Evolutionary conservation across 1,284 basidiomycete species (phyloP).

Genomic region (Neolentinus lepideus): DNA sequence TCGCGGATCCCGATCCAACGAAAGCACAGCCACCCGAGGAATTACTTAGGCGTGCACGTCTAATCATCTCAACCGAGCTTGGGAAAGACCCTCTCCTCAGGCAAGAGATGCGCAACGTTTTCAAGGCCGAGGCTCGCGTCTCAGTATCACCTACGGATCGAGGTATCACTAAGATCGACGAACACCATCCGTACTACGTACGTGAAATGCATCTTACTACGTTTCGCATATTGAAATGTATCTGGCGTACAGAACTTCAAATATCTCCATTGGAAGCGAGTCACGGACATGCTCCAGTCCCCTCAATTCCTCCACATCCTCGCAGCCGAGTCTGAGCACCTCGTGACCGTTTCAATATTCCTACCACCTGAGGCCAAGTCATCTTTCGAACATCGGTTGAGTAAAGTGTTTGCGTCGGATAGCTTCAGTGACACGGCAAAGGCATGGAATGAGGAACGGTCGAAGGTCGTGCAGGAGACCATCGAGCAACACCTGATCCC

Average conservation of each 20-base stretch:
- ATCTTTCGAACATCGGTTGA: slow-evolving; percentile 68
- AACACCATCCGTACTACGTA: slow-evolving; percentile 86
- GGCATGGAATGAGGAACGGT: slow-evolving; percentile 91
- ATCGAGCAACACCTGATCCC: slow-evolving; percentile 80
- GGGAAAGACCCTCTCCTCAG: slow-evolving; percentile 90
- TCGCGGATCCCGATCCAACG: slow-evolving; percentile 56
- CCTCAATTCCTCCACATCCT: slow-evolving; percentile 91
- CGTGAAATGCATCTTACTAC: slow-evolving; percentile 23
- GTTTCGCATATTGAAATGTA: neutral
- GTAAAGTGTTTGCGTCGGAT: slow-evolving; percentile 80
- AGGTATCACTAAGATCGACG: slow-evolving; percentile 87
- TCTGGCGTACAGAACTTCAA: slow-evolving; percentile 76
- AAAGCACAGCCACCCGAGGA: slow-evolving; percentile 56
- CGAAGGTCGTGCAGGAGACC: slow-evolving; percentile 72
- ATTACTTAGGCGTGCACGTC: slow-evolving; percentile 66
- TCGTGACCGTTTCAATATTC: slow-evolving; percentile 74
- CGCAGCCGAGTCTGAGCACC: slow-evolving; percentile 82
- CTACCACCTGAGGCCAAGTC: slow-evolving; percentile 59
- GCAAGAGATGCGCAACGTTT: slow-evolving; percentile 72
- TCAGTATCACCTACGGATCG: slow-evolving; percentile 87
- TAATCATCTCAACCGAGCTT: slow-evolving; percentile 87
- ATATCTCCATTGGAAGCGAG: slow-evolving; percentile 82
- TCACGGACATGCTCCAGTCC: slow-evolving; percentile 62
- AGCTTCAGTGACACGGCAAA: slow-evolving; percentile 80
- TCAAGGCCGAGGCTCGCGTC: slow-evolving; percentile 75